Conservation (phyloP, 1,139 yeast genomes). For the Candida freyschussii region DNA sequence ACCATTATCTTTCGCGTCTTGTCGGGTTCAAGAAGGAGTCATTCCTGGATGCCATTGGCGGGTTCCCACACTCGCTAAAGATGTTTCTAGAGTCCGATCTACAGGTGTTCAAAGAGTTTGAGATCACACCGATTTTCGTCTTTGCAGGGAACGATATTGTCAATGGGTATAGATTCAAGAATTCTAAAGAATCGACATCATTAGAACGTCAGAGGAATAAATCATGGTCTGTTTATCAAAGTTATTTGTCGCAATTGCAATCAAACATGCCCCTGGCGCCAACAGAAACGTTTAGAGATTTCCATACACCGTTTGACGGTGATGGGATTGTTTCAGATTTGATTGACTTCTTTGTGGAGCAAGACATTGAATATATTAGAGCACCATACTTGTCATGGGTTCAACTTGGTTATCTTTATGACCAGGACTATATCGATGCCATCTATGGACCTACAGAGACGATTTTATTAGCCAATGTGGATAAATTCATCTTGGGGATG, state of each 20-base stretch:
- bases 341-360: constrained; percentile 51
- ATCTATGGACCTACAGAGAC: constrained; percentile 84
- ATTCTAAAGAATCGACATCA: constrained; percentile 14
- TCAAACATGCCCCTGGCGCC: constrained; percentile 19
- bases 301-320: constrained; percentile 20
- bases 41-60: constrained; percentile 75
- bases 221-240: constrained; percentile 33
- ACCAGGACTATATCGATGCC: constrained; percentile 55
- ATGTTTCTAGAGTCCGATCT: constrained; percentile 59
- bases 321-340: constrained; percentile 52
- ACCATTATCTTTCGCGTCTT: constrained; percentile 64
- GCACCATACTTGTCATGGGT: constrained; percentile 84
- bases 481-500: constrained; percentile 67
- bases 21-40: constrained; percentile 66
- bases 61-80: constrained; percentile 65
- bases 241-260: constrained; percentile 28
- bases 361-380: constrained; percentile 60
- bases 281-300: constrained; percentile 30
- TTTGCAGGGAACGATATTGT: constrained; percentile 48
- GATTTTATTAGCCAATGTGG: constrained; percentile 55
- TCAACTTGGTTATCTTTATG: constrained; percentile 70
- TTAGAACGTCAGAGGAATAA: constrained; percentile 28
- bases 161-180: constrained; percentile 26
- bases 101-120: constrained; percentile 51
- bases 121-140: constrained; percentile 73